Base-by-base conservation (phyloP, 768 basidiomycete species). In the Holtermanniella nyarrowii region DNA sequence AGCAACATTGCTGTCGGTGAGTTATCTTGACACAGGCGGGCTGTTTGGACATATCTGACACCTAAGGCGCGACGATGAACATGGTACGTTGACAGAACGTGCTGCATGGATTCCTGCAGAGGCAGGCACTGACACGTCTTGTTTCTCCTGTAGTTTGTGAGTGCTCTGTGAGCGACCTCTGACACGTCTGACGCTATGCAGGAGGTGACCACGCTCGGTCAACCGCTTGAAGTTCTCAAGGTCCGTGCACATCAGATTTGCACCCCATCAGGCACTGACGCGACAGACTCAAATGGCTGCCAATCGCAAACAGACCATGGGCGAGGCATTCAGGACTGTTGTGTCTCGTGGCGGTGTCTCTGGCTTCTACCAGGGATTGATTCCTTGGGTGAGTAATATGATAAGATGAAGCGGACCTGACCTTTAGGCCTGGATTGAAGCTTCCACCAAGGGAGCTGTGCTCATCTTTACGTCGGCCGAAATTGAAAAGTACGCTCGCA, bases 311-410 rank as follows among this genome's bases (percentile, higher is more conserved):
- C 90, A 99, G 71, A 77, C 84, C 12, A 95, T 99, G 89, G 61
- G 77, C 54, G 81, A 88, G 68, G 91, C 95, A 16, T 77, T 85
- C 60, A 77, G 79, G 57, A 81, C 83, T 4, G 88, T 97, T 53
- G 93, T 89, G 88, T 77, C 81, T 62, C 84, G 95, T 56, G 95
- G 95, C 60, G 89, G 95, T 56, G 74, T 84, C 50, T 70, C 74
- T 43, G 95, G 95, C 22, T 89, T 93, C 76, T 99, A 87, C 75
- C 95, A 99, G 73, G 95, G 95, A 59, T 81, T 99, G 55, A 97
- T 97, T 68, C 95, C 95, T 66, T 99, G 95, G 93, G 90, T 89
- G 63, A 55, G 82, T 63, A 1, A 52, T 42, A 26, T 16, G 21
- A 40, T 42, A 5, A 21, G 24, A 27, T 20, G 11, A 3, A 21